These are phyloP conservation scores for Trichophyton equinum DNA, from an alignment of 2,329 filamentous ascomycete species.

Conservation along the genomic window DNA sequence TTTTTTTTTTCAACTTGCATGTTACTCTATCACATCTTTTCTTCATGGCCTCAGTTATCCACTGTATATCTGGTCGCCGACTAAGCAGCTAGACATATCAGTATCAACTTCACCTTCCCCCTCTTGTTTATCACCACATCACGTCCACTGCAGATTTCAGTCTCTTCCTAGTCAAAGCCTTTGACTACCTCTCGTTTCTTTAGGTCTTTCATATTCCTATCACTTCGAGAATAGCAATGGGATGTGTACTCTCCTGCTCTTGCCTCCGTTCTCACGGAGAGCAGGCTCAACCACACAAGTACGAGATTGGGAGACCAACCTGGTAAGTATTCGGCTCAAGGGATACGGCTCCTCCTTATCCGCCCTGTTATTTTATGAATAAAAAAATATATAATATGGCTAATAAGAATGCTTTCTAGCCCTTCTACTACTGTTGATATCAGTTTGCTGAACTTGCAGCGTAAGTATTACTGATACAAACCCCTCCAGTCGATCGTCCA, in stretches of 20 bases:
- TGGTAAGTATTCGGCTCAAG: background rate
- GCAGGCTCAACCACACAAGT: background rate
- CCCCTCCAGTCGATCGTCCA: background rate
- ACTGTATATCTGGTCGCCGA: background rate
- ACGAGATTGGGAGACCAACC: slow-evolving; percentile 1
- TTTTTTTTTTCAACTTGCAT: background rate
- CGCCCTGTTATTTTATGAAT: background rate
- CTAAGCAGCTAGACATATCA: background rate
- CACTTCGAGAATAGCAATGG: background rate
- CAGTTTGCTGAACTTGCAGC: slow-evolving; percentile 3
- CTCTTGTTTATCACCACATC: background rate
- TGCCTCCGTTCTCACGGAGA: slow-evolving; percentile 1
- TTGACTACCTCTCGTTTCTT: background rate
- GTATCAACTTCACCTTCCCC: background rate
- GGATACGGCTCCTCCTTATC: background rate
- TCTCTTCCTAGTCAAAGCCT: background rate
- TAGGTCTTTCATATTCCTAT: background rate
- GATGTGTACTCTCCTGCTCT: slow-evolving; percentile 4
- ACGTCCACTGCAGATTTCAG: background rate
- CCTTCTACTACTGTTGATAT: slow-evolving; percentile 6
- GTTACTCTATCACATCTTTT: background rate
- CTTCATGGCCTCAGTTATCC: background rate
- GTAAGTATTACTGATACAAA: slow-evolving; percentile 3
- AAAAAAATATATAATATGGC: background rate
- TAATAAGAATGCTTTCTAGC: background rate